Evolutionary conservation across 164 flowering plant species (phyloP).

Genomic region (Liriodendron chinense): DNA sequence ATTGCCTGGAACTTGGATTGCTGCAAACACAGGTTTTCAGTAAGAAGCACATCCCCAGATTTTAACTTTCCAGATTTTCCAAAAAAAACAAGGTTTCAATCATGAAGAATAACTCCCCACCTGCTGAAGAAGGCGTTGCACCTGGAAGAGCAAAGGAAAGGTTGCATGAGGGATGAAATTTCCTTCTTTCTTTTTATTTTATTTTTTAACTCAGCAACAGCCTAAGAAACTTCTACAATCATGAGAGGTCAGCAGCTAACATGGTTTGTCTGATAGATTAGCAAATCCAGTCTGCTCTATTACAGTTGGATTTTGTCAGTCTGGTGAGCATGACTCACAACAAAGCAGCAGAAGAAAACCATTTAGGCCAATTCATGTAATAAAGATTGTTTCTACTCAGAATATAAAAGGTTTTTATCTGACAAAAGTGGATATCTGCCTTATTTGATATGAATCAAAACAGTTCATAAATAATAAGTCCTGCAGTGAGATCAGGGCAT

Average conservation of each 20-base stretch:
- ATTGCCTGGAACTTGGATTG: slow-evolving; percentile 90
- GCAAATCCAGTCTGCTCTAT: not conserved
- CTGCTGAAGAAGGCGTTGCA: slow-evolving; percentile 76
- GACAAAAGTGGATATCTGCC: not conserved
- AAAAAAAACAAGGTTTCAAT: not conserved
- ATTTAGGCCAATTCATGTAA: too few species aligned
- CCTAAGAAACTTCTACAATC: not conserved
- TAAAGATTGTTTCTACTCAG: too few species aligned
- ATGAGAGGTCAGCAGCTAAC: not conserved
- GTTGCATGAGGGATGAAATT: not conserved
- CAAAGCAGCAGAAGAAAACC: too few species aligned
- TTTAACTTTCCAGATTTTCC: not conserved
- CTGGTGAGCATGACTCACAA: too few species aligned
- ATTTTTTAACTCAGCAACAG: not conserved
- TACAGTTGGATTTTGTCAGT: too few species aligned
- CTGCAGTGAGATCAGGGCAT: not conserved
- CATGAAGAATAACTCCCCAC: slow-evolving; percentile 46
- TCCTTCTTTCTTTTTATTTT: too few species aligned
- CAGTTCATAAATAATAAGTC: not conserved
- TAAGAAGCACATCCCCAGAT: not conserved
- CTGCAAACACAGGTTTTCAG: slow-evolving; percentile 37
- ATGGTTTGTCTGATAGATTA: not conserved
- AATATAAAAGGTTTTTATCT: too few species aligned
- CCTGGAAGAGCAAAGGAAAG: slow-evolving; percentile 31
- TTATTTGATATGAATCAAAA: not conserved